Base-by-base conservation (phyloP, 2,329 filamentous ascomycete genomes). In the Curvularia hawaiiensis region DNA sequence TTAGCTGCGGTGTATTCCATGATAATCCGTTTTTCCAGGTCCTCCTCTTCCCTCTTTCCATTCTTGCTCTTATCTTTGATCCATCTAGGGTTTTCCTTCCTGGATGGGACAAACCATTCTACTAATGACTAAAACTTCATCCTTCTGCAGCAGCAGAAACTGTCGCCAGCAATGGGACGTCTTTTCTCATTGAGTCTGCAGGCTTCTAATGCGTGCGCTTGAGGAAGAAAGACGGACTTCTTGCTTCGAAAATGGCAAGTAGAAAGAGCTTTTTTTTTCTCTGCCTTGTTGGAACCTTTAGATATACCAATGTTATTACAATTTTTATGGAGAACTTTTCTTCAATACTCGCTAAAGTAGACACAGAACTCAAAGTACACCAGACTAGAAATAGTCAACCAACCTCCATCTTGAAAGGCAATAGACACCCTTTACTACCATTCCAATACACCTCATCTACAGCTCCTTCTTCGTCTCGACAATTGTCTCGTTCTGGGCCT, bases 391-490 rank as follows among this genome's bases (percentile, higher is more conserved):
- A 61, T 63, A 55, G 52, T 61, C 31, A 59, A 46, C 22, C 20
- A 7, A 30, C 43, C 12, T 38, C 14, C 11, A 28, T 35, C 6
- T 50, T 43, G n/a, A 35, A 44, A 35, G 7, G 20, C 11, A n/a
- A 20, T n/a, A 33, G 16, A 28, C 4, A 10, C 2, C 47, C n/a
- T 18, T 22, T 12, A 11, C 10, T 33, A 11, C 30, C 30, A 47
- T 30, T 35, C 4, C 11, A 35, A 14, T n/a, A 14, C 9, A 35
- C 47, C 3, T 14, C 33, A 26, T 24, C 49, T 58, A 72, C 60
- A 72, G 49, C 58, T 72, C 69, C 67, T 79, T 79, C 65, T 79
- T 79, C 33, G 56, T 62, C 65, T 77, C 75, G n/a, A 60, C 54
- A 12, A 60, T 56, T 18, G 58, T 62, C 61, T 71, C 70, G 9